These are phyloP conservation scores for Phialocephala sp. DNA, from an alignment of 2,329 filamentous ascomycete genomes.

Conservation along the genomic window DNA sequence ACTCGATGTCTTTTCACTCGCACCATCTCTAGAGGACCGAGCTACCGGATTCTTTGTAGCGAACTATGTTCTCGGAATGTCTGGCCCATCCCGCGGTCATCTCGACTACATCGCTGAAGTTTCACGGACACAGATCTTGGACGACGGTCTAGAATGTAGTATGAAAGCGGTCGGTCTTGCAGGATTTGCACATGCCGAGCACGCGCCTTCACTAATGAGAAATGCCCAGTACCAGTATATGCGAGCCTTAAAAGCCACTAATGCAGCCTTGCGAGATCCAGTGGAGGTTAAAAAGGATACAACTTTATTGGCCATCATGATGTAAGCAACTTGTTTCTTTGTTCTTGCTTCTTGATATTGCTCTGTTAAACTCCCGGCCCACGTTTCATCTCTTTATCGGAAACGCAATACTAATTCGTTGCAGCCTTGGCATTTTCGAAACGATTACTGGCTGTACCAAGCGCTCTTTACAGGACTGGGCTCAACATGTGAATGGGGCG, in stretches of 20 bases:
- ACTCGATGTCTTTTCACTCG: constrained; percentile 41
- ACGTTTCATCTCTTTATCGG: too few relatives aligned
- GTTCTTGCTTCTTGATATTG: too few relatives aligned
- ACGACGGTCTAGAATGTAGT: constrained; percentile 54
- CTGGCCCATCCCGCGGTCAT: constrained; percentile 52
- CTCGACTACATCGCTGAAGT: constrained; percentile 60
- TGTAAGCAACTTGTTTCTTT: constrained; percentile 35
- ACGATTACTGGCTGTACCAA: constrained; percentile 55
- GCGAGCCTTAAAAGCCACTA: constrained; percentile 56
- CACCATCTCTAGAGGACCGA: constrained; percentile 39
- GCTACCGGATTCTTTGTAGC: constrained; percentile 37
- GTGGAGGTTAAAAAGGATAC: constrained; percentile 55
- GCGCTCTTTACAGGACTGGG: constrained; percentile 56
- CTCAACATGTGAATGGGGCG: constrained; percentile 59
- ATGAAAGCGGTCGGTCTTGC: constrained; percentile 61
- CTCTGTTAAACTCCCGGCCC: too few relatives aligned
- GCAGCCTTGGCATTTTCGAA: constrained; percentile 56
- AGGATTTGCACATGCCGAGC: constrained; percentile 51
- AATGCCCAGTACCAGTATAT: constrained; percentile 58
- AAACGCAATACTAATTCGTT: too few relatives aligned
- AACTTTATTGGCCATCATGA: constrained; percentile 59
- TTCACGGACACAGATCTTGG: constrained; percentile 47
- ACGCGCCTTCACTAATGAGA: constrained; percentile 48
- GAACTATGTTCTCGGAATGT: constrained; percentile 43
- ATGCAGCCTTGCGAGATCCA: constrained; percentile 54